Evolutionary conservation across 495 filamentous ascomycete species (phyloP).

Genomic region (Penicillium macrosclerotiorum): DNA sequence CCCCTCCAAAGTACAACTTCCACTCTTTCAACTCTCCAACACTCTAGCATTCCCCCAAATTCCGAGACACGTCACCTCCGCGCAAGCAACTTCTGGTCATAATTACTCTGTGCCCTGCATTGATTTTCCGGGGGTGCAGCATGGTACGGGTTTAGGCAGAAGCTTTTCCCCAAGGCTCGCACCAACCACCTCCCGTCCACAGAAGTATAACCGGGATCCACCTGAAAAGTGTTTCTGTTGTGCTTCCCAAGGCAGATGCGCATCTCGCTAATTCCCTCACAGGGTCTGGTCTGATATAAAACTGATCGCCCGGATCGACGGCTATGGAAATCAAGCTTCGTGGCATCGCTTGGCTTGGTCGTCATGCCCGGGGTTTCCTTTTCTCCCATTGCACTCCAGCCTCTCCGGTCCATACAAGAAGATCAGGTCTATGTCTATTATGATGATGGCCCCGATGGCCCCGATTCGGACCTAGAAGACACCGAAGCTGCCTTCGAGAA

Average conservation of each 20-base stretch:
- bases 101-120: too few relatives aligned
- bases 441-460: not conserved
- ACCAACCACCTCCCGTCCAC: constrained; percentile 3
- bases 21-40: too few relatives aligned
- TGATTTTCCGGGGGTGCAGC: too few relatives aligned
- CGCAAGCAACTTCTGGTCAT: too few relatives aligned
- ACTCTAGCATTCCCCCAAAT: too few relatives aligned
- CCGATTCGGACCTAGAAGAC: not conserved
- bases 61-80: too few relatives aligned
- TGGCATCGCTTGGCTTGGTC: not conserved
- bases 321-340: constrained; percentile 3
- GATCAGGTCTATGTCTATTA: not conserved
- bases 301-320: not conserved
- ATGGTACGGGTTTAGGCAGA: constrained; percentile 5
- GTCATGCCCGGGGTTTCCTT: not conserved
- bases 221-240: too few relatives aligned
- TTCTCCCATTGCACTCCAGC: not conserved
- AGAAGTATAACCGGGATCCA: too few relatives aligned
- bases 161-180: constrained; percentile 3
- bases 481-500: too few relatives aligned
- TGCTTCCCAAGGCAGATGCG: too few relatives aligned
- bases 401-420: not conserved
- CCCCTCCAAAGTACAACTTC: too few relatives aligned
- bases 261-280: not conserved
- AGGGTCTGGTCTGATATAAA: too few relatives aligned